Conservation (phyloP, 2,329 filamentous ascomycete genomes). For the Penicillium sp. region DNA sequence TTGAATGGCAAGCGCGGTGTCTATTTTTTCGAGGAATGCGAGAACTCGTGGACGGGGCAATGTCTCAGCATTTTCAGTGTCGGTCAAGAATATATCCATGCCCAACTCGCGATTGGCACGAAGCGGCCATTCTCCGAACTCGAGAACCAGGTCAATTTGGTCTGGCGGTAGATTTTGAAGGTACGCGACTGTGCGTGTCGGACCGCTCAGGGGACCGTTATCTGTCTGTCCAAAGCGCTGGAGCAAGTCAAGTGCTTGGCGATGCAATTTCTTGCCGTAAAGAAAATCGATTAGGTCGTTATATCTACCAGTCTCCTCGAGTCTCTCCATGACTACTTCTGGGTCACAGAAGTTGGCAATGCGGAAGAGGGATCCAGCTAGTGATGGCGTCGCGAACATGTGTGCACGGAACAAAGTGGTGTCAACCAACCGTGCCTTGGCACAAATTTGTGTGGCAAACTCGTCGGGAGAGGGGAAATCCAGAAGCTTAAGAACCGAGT, state of each 20-base stretch:
- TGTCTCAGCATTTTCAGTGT: conserved; percentile 92
- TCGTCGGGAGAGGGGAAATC: conserved; percentile 55
- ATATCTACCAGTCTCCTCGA: conserved; percentile 84
- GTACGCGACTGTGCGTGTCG: conserved; percentile 80
- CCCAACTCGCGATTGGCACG: conserved; percentile 68
- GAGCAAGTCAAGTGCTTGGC: conserved; percentile 78
- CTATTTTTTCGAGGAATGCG: conserved; percentile 68
- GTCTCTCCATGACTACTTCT: conserved; percentile 86
- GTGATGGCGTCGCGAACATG: conserved; percentile 83
- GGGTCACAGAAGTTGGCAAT: conserved; percentile 97
- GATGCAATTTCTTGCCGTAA: conserved; percentile 89
- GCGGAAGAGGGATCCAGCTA: conserved; percentile 87
- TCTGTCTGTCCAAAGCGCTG: conserved; percentile 70
- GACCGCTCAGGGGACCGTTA: conserved; percentile 65
- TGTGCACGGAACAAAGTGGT: conserved; percentile 92
- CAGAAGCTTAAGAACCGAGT: conserved; percentile 47
- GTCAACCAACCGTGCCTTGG: conserved; percentile 81
- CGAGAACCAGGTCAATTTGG: conserved; percentile 83
- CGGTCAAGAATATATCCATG: conserved; percentile 90
- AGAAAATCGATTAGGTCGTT: conserved; percentile 97
- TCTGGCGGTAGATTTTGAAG: conserved; percentile 85
- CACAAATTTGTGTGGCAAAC: conserved; percentile 61
- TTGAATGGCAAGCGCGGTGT: conserved; percentile 67
- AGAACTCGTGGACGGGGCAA: conserved; percentile 75
- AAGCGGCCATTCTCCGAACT: conserved; percentile 88